Conservation (phyloP, 345 rosid genomes). For the Rhodamnia argentea region DNA sequence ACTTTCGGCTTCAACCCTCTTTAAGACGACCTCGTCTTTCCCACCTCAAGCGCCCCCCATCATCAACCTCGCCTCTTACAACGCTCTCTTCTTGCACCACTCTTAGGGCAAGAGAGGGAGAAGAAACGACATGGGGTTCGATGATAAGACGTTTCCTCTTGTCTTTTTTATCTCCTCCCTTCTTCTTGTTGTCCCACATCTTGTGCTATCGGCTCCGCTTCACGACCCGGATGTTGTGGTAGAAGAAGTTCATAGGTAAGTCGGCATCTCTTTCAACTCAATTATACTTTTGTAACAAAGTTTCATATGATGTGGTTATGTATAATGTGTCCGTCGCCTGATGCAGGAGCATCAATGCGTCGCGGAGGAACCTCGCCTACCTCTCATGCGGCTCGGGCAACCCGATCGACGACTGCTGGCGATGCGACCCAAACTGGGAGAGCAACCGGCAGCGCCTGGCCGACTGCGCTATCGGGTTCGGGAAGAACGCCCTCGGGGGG, state of each 20-base stretch:
- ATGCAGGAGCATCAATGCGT: slow-evolving; percentile 52
- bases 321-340: background rate
- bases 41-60: background rate
- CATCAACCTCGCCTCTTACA: background rate
- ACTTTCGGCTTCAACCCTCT: background rate
- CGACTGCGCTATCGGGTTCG: slow-evolving; percentile 74
- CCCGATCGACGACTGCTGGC: slow-evolving; percentile 79
- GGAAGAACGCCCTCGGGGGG: slow-evolving; percentile 64
- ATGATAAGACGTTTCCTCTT: background rate
- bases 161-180: background rate
- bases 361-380: slow-evolving; percentile 61
- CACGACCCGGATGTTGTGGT: slow-evolving; percentile 2
- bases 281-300: background rate
- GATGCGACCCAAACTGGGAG: slow-evolving; percentile 73
- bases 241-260: slow-evolving; percentile 6
- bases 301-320: background rate
- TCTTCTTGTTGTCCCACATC: background rate
- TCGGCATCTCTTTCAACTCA: background rate
- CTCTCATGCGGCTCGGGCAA: slow-evolving; percentile 54
- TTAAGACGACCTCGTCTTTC: background rate
- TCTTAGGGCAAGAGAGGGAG: background rate
- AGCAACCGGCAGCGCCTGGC: slow-evolving; percentile 50
- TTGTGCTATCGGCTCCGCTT: slow-evolving; percentile 1
- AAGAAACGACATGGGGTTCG: background rate
- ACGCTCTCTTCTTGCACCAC: background rate